Evolutionary conservation across 345 rosid species (phyloP).

Genomic region (Salix suchowensis): DNA sequence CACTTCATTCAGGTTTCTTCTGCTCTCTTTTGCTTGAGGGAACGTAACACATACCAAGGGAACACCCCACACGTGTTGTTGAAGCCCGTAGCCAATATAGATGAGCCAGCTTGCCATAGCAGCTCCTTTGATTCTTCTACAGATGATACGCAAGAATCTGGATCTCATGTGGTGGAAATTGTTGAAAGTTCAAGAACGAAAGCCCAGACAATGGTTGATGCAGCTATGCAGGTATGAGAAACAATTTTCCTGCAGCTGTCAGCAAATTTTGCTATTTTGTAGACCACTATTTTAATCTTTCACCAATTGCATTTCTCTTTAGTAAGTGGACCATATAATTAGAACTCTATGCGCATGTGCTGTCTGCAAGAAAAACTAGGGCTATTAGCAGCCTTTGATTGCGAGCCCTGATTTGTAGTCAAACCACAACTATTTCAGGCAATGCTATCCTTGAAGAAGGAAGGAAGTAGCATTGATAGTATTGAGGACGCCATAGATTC

Average conservation of each 20-base stretch:
- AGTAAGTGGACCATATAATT: neutral
- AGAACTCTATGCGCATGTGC: neutral
- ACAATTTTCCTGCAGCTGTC: neutral
- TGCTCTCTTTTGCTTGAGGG: conserved; percentile 66
- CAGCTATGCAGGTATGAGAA: conserved; percentile 55
- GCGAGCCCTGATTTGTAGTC: neutral
- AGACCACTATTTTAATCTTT: neutral
- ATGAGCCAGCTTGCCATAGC: conserved; percentile 39
- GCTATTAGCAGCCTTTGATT: neutral
- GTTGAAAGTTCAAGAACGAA: conserved; percentile 58
- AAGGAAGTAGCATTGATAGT: conserved; percentile 34
- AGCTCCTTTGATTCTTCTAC: conserved; percentile 35
- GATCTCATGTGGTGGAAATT: conserved; percentile 62
- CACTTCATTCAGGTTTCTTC: conserved; percentile 52
- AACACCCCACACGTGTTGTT: conserved; percentile 30
- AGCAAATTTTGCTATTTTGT: neutral
- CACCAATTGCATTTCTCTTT: neutral
- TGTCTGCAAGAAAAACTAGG: neutral
- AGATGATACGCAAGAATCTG: conserved; percentile 47
- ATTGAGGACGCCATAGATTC: conserved; percentile 63
- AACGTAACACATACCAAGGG: conserved; percentile 72
- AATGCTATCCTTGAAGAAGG: conserved; percentile 39
- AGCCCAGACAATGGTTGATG: conserved; percentile 66
- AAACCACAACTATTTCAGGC: conserved; percentile 44
- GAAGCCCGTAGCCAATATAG: conserved; percentile 26